phyloP scores from a whole-genome alignment of 495 filamentous ascomycete species.

The Margaritispora aquatica region DNA sequence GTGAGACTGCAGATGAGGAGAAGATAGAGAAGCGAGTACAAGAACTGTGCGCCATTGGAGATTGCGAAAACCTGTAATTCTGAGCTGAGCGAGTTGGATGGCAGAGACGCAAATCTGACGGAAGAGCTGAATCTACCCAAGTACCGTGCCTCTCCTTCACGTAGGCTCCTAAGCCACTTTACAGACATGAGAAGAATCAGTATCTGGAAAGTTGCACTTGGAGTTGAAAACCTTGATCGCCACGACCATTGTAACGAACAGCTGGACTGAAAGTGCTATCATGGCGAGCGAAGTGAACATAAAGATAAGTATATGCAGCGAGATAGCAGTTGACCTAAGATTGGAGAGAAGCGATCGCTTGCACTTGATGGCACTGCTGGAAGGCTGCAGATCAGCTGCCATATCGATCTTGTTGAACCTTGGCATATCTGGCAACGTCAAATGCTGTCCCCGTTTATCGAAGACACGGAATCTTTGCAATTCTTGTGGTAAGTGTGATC shows the following conservation, averaged over 20 bases:
- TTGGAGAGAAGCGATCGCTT: constrained; percentile 13
- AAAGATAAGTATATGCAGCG: constrained; percentile 10
- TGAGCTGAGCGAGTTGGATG: neutral
- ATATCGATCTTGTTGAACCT: constrained; percentile 10
- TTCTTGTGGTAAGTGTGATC: constrained; percentile 11
- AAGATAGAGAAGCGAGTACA: constrained; percentile 10
- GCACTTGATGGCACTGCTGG: constrained; percentile 13
- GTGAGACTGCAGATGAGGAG: constrained; percentile 13
- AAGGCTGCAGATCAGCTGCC: constrained; percentile 8
- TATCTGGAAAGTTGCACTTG: neutral
- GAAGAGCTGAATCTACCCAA: constrained; percentile 11
- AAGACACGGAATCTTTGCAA: constrained; percentile 6
- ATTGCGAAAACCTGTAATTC: constrained; percentile 12
- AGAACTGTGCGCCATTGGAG: constrained; percentile 12
- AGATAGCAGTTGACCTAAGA: constrained; percentile 9
- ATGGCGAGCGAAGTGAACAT: constrained; percentile 2
- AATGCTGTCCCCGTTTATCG: constrained; percentile 3
- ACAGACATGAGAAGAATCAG: neutral
- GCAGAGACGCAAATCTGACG: constrained; percentile 3
- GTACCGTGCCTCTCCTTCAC: neutral
- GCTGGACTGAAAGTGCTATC: neutral
- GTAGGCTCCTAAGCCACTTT: neutral
- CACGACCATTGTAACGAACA: neutral
- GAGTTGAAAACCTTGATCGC: neutral
- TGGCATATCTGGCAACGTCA: constrained; percentile 13